phyloP scores from a whole-genome alignment of 768 basidiomycete species.

The Suillus luteus region DNA sequence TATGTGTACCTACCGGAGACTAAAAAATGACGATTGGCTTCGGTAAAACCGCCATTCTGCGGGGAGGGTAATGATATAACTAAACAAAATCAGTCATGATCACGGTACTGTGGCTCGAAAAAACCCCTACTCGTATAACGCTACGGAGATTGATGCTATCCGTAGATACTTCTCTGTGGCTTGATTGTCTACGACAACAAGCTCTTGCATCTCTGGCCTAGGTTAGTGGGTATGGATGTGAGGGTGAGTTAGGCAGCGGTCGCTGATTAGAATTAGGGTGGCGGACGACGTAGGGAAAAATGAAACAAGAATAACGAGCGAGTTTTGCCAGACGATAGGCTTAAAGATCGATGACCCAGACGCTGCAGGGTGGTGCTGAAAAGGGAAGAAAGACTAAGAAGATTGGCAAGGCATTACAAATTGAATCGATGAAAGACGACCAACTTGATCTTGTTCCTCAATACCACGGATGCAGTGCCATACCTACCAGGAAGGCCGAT shows the following conservation, averaged over 20 bases:
- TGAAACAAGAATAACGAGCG: not conserved
- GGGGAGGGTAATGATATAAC: constrained; percentile 36
- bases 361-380: not conserved
- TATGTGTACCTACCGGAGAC: constrained; percentile 27
- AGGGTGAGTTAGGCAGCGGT: not conserved
- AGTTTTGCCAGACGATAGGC: not conserved
- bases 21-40: constrained; percentile 28
- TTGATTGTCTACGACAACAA: not conserved
- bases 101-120: not conserved
- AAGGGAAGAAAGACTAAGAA: not conserved
- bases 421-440: not conserved
- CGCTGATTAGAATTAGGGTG: not conserved
- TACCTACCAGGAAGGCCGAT: not conserved
- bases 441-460: not conserved
- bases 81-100: constrained; percentile 14
- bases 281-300: not conserved
- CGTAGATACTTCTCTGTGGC: constrained; percentile 35
- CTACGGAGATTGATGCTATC: constrained; percentile 38
- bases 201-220: constrained; percentile 19
- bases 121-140: constrained; percentile 39
- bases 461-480: not conserved
- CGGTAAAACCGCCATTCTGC: constrained; percentile 36
- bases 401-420: not conserved
- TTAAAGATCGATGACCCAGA: not conserved
- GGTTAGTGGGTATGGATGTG: not conserved